These are phyloP conservation scores for Artemisia annua DNA, from an alignment of 129 eudicot genomes.

Conservation along the genomic window DNA sequence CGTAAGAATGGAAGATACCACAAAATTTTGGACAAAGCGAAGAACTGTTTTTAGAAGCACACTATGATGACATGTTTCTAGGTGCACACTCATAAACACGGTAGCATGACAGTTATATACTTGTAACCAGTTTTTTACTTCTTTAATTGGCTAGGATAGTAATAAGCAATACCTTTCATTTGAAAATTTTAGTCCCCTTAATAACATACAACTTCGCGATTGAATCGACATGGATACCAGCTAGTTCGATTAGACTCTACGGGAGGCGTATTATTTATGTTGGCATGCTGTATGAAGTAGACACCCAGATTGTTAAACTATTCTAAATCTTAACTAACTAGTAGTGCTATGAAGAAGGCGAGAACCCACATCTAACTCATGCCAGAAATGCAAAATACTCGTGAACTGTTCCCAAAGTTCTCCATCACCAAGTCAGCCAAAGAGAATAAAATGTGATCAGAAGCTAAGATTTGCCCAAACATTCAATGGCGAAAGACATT, in stretches of 20 bases:
- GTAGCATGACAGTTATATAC: conserved; percentile 16
- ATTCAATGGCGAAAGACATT: not conserved
- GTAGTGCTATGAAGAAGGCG: not conserved
- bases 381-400: not conserved
- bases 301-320: not conserved
- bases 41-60: not conserved
- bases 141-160: conserved; percentile 10
- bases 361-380: not conserved
- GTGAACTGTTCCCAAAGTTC: not conserved
- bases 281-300: conserved; percentile 7
- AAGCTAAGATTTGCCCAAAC: not conserved
- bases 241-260: not conserved
- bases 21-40: not conserved
- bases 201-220: not conserved
- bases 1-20: conserved; percentile 4
- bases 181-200: not conserved
- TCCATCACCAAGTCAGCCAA: not conserved
- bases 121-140: not conserved
- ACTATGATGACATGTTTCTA: conserved; percentile 16
- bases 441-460: not conserved
- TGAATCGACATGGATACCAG: not conserved
- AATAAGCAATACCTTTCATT: conserved; percentile 7
- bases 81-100: not conserved
- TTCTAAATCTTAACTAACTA: not conserved
- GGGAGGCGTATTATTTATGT: not conserved